Base-by-base conservation (phyloP, 371 early-diverging fungal genomes). In the Mucor sp. region DNA sequence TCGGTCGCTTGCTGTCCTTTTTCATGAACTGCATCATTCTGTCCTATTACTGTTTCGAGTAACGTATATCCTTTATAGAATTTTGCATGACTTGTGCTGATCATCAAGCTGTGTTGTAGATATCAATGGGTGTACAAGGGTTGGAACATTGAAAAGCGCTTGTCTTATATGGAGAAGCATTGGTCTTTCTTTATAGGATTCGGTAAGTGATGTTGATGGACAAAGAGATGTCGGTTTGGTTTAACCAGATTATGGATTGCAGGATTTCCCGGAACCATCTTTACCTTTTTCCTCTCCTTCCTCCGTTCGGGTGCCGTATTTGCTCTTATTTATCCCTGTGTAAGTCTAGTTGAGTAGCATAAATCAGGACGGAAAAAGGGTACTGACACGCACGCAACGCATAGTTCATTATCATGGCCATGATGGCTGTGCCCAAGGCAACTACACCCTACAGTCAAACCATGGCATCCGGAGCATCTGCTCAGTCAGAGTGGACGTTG, bases 141-240 rank as follows among this genome's bases (percentile, higher is more conserved):
- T 9, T 83, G 83, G 81, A 80, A 73, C 15, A 67, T 82, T 63
- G 84, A 84, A 60, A 80, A 80, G n/a, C 72, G 86, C 14, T 62
- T 86, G 62, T 64, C 82, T 4, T 86, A 74, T 64, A 76, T 84
- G 64, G 86, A 86, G 50, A 68, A 72, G 23, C 84, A 81, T 32
- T 86, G 86, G 86, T 74, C 86, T 19, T 86, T 73, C 65, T 86
- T 86, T 66, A 66, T 83, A 23, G 86, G 86, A 21, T 86, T 86
- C 60, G 83, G 84, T 80, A 79, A 70, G 59, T 41, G 50, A 3
- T 28, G 6, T 6, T 21, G 15, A 9, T 11, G 14, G 12, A 4
- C 4, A 55, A 14, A 15, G 17, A 11, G 25, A 33, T 33, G 33
- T 1, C 1, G n/a, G 35, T 30, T n/a, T 63, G 17, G 11, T 19